A percentile compares a stretch with the other conserved stretches of the same genome.
phyloP scores from a whole-genome alignment of 2,329 filamentous ascomycete genomes.

The Cordyceps cateniannulata region DNA sequence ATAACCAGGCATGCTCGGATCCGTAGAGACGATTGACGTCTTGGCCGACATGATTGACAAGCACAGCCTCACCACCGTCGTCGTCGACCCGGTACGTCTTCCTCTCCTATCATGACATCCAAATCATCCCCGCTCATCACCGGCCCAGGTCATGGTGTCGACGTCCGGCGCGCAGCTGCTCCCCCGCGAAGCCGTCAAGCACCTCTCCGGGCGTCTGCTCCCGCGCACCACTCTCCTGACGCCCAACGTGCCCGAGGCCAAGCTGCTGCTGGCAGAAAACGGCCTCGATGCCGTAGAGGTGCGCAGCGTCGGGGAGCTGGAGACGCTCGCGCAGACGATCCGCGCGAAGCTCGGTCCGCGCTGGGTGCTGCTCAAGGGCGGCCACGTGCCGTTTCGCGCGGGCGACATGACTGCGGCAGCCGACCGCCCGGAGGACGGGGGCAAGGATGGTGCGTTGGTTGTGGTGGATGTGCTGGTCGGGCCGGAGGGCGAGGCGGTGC shows the following conservation, averaged over 20 bases:
- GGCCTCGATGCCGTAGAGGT: constrained; percentile 36
- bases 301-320: constrained; percentile 56
- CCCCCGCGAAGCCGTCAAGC: constrained; percentile 55
- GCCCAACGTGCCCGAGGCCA: constrained; percentile 71
- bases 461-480: constrained; percentile 76
- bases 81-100: constrained; percentile 31
- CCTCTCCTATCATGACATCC: not conserved
- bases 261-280: constrained; percentile 52
- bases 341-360: constrained; percentile 59
- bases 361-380: constrained; percentile 84
- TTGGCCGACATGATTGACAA: constrained; percentile 26
- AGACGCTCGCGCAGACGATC: constrained; percentile 60
- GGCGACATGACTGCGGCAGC: constrained; percentile 52
- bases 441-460: constrained; percentile 47
- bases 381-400: constrained; percentile 59
- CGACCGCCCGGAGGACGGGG: constrained; percentile 45
- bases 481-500: constrained; percentile 42
- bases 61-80: constrained; percentile 25
- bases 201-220: constrained; percentile 54
- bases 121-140: not conserved
- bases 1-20: constrained; percentile 31
- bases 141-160: constrained; percentile 78
- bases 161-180: constrained; percentile 70
- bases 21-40: constrained; percentile 31
- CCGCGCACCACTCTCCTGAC: constrained; percentile 64